Evolutionary conservation across 2,329 filamentous ascomycete species (phyloP), one percentile per base, ranked within the genome.

Genomic region (Diaporthe sp.): DNA sequence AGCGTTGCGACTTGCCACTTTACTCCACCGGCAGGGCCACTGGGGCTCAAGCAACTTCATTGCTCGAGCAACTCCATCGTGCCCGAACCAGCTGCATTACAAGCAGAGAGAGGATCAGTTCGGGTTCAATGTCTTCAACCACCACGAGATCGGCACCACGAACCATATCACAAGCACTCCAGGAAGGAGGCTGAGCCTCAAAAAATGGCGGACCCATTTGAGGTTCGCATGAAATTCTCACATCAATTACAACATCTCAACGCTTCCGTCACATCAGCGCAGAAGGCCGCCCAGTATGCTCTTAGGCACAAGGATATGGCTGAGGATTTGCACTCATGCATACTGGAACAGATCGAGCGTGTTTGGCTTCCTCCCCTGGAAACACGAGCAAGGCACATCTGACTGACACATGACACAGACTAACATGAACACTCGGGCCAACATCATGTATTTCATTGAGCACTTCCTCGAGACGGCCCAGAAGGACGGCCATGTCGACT

Each of bases 401-500:
- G n/a, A 13, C 76, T 78, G 70, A 78, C 58, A 63, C 32, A 73
- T 69, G 4, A 71, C 72, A 22, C 78, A 96, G 90, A 97, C 94
- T 78, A 96, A 94, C 78, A 97, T 99, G 94, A 99, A 99, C 84
- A 97, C 93, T 69, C 90, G 96, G 75, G 97, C 97, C 74, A 99
- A 99, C 82, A 98, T 99, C 83, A 97, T 99, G 94, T 99, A 97
- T 85, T 99, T 99, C 84, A 93, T 99, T 81, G 96, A 98, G 81
- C 94, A 96, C 78, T 94, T 99, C 78, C 94, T 97, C 81, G 96
- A 98, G 81, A 89, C 95, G 84, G 94, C 95, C 30, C 89, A 91
- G 76, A 93, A 92, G 77, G 94, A 95, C 77, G 90, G 92, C 76
- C 92, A 97, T 78, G 85, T 90, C 70, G 92, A 94, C 76, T 99